Base-by-base conservation (phyloP, 305 asterid species). In the Fraxinus dipetala region DNA sequence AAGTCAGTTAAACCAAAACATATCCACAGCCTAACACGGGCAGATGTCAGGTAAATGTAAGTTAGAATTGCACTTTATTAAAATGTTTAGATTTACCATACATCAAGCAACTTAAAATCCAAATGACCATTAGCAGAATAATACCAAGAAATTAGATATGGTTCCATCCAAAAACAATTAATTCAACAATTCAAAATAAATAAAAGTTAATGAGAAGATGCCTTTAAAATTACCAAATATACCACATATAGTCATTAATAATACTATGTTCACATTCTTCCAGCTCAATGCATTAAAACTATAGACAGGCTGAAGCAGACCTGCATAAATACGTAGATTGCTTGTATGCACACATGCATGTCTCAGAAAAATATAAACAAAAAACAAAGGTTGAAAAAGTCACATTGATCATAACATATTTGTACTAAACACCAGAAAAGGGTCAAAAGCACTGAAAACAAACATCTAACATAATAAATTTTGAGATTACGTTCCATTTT, bases 11-110 rank as follows among this genome's bases (percentile, higher is more conserved):
- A 63, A 80, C 84, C 40, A 43, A 81, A 79, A 77, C 35, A 78
- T 78, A 82, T 31, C 88, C 80, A 83, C 89, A 84, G 75, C 80
- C 75, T 48, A 63, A 77, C 61, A 80, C 24, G 3, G 74, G 51
- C 36, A 75, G 80, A 61, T 80, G 54, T 79, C 75, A 83, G 82
- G 43, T 56, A 35, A 67, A 24, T 73, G 79, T 5, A 73, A 31
- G 72, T 31, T 13, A 38, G 59, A 40, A 80, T 35, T 18, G 59
- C 70, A 30, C 76, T 70, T 31, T 31, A 30, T 26, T 28, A 63
- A 45, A 38, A 87, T 48, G 70, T 30, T 16, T 13, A 70, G 45
- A 70, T 70, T 70, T 70, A 70, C 43, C 16, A 32, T 16, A 32
- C 8, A 16, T 70, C 75, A 70, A 70, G 24, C 75, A 30, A 70